Conservation (phyloP, 306 rosid species). For the Trifolium repens region DNA sequence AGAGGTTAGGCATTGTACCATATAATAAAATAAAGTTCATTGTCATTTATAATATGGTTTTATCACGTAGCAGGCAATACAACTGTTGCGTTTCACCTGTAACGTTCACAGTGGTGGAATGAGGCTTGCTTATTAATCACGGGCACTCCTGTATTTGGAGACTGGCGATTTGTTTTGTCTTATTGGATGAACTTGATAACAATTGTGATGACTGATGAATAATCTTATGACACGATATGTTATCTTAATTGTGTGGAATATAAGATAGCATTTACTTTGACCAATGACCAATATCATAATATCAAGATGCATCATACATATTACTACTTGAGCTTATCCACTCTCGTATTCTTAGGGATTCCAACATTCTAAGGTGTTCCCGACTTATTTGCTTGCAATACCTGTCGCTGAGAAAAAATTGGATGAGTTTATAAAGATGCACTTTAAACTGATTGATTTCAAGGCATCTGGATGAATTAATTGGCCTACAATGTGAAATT, state of each 20-base stretch:
- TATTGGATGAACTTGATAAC: conserved; percentile 14
- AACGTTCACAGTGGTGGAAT: conserved; percentile 3
- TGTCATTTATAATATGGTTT: conserved; percentile 10
- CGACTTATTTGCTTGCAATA: not conserved
- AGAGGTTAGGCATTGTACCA: conserved; percentile 62
- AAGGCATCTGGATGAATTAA: conserved; percentile 20
- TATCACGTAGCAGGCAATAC: conserved; percentile 35
- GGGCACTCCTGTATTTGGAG: conserved; percentile 16
- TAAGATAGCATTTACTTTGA: conserved; percentile 10
- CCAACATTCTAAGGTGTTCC: not conserved
- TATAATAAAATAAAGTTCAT: not conserved
- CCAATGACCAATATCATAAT: conserved; percentile 9
- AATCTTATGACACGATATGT: not conserved
- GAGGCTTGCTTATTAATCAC: conserved; percentile 14
- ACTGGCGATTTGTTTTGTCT: not conserved
- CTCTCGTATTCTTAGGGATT: conserved; percentile 11
- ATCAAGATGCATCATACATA: conserved; percentile 18
- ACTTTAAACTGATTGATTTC: conserved; percentile 7
- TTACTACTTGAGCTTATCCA: not conserved
- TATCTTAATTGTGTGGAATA: conserved; percentile 16
- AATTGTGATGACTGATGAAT: conserved; percentile 1
- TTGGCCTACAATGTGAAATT: conserved; percentile 18
- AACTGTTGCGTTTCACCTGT: conserved; percentile 21
- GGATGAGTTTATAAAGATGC: not conserved
- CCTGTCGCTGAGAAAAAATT: not conserved